phyloP scores from a whole-genome alignment of 768 basidiomycete species.

The Suillus decipiens region DNA sequence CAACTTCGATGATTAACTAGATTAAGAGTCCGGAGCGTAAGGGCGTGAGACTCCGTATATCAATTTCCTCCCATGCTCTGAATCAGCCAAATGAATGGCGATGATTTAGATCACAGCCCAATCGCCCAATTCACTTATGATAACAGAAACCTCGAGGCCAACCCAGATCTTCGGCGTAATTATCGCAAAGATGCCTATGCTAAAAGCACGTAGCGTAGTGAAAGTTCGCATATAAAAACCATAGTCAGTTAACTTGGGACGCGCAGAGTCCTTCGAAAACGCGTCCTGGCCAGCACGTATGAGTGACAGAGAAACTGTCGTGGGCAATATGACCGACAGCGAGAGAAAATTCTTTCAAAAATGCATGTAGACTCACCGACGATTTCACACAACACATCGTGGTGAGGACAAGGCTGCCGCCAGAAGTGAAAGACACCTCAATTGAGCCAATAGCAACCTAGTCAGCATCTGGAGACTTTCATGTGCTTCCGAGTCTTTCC shows the following conservation, averaged over 20 bases:
- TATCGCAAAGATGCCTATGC: neutral
- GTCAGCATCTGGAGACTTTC: neutral
- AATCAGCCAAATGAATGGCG: slow-evolving; percentile 5
- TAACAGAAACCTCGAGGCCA: neutral
- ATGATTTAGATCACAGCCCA: slow-evolving; percentile 3
- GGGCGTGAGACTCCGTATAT: slow-evolving; percentile 23
- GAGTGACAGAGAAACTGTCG: slow-evolving; percentile 5
- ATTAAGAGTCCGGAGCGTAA: slow-evolving; percentile 19
- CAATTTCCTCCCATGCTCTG: slow-evolving; percentile 18
- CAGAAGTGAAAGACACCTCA: slow-evolving; percentile 10
- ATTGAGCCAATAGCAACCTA: slow-evolving; percentile 5
- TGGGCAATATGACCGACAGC: slow-evolving; percentile 15
- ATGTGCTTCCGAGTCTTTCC: neutral
- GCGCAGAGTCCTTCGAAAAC: neutral
- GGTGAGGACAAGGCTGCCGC: slow-evolving; percentile 9
- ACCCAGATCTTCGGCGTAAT: neutral
- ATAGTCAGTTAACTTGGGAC: neutral
- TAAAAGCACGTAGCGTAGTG: neutral
- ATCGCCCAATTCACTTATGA: slow-evolving; percentile 7
- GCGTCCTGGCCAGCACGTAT: neutral
- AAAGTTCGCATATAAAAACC: neutral
- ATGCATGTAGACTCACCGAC: slow-evolving; percentile 11
- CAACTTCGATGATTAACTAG: slow-evolving; percentile 24
- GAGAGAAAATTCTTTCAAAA: slow-evolving; percentile 19
- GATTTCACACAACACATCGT: slow-evolving; percentile 10